phyloP scores from a whole-genome alignment of 169 alveolate species.

The Eimeria acervulina region DNA sequence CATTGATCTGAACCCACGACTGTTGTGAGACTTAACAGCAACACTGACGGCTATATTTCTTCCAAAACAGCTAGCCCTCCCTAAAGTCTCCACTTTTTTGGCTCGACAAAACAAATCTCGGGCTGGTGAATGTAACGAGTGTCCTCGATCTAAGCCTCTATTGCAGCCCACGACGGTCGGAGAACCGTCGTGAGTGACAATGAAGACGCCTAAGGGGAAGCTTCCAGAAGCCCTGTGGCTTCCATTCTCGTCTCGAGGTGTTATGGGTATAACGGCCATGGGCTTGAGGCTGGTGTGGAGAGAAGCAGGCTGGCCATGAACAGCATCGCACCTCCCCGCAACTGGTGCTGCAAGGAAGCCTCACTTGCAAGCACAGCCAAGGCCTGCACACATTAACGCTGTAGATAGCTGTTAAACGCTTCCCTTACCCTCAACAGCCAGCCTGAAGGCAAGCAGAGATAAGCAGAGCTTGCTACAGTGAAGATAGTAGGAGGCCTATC shows the following conservation, averaged over 20 bases:
- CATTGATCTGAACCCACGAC: background rate
- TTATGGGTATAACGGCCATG: no score
- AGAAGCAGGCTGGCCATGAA: no score
- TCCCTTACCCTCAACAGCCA: background rate
- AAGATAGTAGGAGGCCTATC: no score
- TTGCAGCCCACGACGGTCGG: background rate
- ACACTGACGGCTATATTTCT: background rate
- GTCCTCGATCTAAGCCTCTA: background rate
- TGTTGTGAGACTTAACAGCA: background rate
- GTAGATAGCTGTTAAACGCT: background rate
- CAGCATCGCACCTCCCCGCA: background rate
- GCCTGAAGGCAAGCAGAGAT: background rate
- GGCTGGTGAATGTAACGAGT: no score
- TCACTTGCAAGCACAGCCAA: background rate
- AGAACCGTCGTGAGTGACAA: background rate
- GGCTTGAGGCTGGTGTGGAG: no score
- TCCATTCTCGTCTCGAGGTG: no score
- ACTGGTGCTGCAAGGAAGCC: background rate
- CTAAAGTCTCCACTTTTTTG: background rate
- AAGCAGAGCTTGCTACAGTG: no score
- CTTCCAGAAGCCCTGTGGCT: no score
- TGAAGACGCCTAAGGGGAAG: no score
- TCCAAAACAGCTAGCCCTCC: background rate
- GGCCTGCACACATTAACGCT: background rate
- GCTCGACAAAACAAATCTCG: no score